Conservation (phyloP, 192 early-diverging fungal genomes). For the Podila verticillata region DNA sequence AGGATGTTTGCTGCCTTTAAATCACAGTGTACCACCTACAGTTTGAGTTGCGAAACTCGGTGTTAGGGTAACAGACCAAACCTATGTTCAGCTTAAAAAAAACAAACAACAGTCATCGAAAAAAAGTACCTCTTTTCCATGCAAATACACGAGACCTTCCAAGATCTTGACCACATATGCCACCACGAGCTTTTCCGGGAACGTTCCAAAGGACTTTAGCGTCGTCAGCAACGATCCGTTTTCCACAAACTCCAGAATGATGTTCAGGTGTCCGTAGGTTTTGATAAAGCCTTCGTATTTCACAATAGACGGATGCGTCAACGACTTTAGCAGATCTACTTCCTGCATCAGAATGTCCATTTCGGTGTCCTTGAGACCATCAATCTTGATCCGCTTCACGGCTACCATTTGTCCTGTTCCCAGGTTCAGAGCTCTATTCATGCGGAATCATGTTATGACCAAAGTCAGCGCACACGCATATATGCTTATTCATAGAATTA, state of each 20-base stretch:
- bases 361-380: conserved; percentile 69
- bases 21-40: conserved; percentile 90
- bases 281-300: conserved; percentile 86
- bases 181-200: conserved; percentile 90
- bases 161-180: conserved; percentile 90
- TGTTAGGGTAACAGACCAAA: no score
- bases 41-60: background rate
- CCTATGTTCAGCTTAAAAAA: background rate
- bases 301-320: conserved; percentile 86
- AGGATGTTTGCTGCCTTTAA: conserved; percentile 97
- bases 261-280: conserved; percentile 75
- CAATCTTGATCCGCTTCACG: conserved; percentile 85
- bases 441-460: background rate
- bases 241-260: conserved; percentile 91
- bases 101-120: no score
- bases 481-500: background rate
- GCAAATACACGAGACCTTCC: conserved; percentile 90
- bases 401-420: conserved; percentile 86
- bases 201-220: conserved; percentile 87
- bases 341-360: conserved; percentile 88
- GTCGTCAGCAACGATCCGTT: conserved; percentile 92
- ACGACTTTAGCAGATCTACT: conserved; percentile 86
- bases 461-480: background rate
- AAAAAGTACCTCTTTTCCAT: conserved; percentile 75
- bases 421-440: conserved; percentile 75